Evolutionary conservation across 179 eudicot genomes (phyloP).

Genomic region (Carnegiea gigantea): DNA sequence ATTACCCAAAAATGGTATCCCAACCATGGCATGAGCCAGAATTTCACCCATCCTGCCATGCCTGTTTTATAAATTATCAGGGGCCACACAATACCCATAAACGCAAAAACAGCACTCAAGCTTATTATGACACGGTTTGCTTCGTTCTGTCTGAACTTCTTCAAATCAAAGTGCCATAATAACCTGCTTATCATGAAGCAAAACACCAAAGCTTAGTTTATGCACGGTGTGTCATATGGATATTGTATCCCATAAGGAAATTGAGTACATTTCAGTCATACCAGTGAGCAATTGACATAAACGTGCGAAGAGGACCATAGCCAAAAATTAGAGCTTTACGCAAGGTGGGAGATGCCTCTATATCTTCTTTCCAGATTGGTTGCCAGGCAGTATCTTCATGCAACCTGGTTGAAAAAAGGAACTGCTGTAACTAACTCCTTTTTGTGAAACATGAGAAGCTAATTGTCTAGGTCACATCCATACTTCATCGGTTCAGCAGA

Average conservation of each 20-base stretch:
- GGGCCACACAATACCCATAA: slow-evolving; percentile 88
- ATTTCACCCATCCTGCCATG: slow-evolving; percentile 87
- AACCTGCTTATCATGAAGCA: slow-evolving; percentile 45
- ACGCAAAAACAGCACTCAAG: slow-evolving; percentile 81
- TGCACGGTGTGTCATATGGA: background rate
- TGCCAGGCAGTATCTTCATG: slow-evolving; percentile 92
- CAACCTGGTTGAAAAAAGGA: slow-evolving; percentile 48
- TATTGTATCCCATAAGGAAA: background rate
- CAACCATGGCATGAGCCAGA: slow-evolving; percentile 98
- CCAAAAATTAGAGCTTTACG: slow-evolving; percentile 73
- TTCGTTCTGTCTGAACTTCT: slow-evolving; percentile 78
- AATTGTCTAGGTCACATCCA: background rate
- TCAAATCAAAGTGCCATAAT: slow-evolving; percentile 65
- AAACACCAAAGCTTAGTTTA: background rate
- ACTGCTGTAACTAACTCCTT: slow-evolving; percentile 3
- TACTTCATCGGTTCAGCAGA: background rate
- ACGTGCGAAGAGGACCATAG: slow-evolving; percentile 88
- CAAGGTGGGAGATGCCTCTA: slow-evolving; percentile 52
- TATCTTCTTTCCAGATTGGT: slow-evolving; percentile 57
- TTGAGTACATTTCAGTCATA: slow-evolving; percentile 29
- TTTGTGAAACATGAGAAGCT: slow-evolving; percentile 17
- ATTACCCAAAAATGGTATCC: slow-evolving; percentile 99
- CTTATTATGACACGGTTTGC: slow-evolving; percentile 79
- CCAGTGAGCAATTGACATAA: slow-evolving; percentile 97
- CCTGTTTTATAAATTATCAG: slow-evolving; percentile 71